A percentile compares a stretch with the other conserved stretches of the same genome.
Evolutionary conservation across 1,139 yeast species (phyloP).

Genomic region (Pichiaceae sp.): DNA sequence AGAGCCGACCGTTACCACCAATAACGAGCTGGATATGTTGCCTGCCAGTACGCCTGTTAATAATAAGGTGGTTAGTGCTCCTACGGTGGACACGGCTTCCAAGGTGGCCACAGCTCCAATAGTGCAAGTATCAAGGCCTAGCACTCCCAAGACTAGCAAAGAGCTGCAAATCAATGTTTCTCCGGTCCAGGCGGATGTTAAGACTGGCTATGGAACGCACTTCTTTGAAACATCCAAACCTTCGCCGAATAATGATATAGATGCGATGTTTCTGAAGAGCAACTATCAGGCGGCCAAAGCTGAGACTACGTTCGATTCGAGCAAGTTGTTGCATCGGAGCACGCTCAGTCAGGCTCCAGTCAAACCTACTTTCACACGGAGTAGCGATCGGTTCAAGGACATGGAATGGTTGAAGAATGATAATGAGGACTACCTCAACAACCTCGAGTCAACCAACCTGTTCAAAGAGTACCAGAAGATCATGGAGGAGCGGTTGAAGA

Average conservation of each 20-base stretch:
- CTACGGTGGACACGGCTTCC: neutral
- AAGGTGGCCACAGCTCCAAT: no score
- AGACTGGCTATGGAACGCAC: conserved; percentile 18
- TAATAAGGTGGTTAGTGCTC: neutral
- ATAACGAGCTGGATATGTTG: conserved; percentile 8
- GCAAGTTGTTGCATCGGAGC: neutral
- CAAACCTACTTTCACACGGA: conserved; percentile 12
- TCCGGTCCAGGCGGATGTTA: neutral
- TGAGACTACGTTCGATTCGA: neutral
- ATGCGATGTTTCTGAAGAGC: conserved; percentile 15
- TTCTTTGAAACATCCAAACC: conserved; percentile 12
- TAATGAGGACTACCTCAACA: conserved; percentile 20
- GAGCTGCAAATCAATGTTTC: no score
- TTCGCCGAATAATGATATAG: conserved; percentile 10
- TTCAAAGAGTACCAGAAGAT: conserved; percentile 34
- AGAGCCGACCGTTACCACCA: conserved; percentile 9
- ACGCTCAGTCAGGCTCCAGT: conserved; percentile 2
- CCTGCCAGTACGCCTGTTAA: conserved; percentile 5
- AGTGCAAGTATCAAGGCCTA: no score
- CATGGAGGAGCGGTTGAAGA: conserved; percentile 31
- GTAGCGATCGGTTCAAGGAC: conserved; percentile 18
- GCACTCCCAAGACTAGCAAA: neutral
- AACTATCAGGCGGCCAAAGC: conserved; percentile 6
- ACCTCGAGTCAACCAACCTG: conserved; percentile 20
- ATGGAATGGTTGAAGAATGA: conserved; percentile 23